Percentiles rank a stretch among this genome's conserved stretches.
Conservation (phyloP, 805 yeast species). For the Hanseniaspora jakobsenii region DNA sequence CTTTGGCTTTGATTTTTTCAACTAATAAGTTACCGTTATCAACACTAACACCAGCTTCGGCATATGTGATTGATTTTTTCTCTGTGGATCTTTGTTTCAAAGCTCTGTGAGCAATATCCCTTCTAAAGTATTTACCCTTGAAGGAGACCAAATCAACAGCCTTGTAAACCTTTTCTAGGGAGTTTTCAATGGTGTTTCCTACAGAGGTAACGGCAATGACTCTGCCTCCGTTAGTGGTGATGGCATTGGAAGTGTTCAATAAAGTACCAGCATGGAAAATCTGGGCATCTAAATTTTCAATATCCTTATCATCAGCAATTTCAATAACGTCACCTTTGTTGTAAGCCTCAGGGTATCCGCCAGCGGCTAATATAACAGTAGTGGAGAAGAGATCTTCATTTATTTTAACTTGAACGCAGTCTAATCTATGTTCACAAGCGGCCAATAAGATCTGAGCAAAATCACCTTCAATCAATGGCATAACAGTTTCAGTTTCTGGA, state of each 20-base stretch:
- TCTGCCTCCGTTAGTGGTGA: slow-evolving; percentile 97
- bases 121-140: slow-evolving; percentile 68
- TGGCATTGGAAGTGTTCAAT: slow-evolving; percentile 98
- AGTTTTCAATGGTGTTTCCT: slow-evolving; percentile 59
- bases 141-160: slow-evolving; percentile 73
- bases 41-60: slow-evolving; percentile 93
- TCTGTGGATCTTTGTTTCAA: slow-evolving; percentile 41
- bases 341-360: slow-evolving; percentile 88
- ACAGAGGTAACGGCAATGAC: slow-evolving; percentile 90
- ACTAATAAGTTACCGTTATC: slow-evolving; percentile 89
- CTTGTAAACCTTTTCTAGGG: slow-evolving; percentile 74
- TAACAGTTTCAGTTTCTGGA: slow-evolving; percentile 95
- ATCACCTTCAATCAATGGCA: slow-evolving; percentile 75
- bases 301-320: slow-evolving; percentile 30
- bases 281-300: slow-evolving; percentile 30
- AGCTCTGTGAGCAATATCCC: slow-evolving; percentile 92
- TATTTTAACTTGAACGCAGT: slow-evolving; percentile 54
- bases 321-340: slow-evolving; percentile 76
- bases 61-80: slow-evolving; percentile 59
- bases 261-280: slow-evolving; percentile 99
- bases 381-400: slow-evolving; percentile 55
- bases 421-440: slow-evolving; percentile 87
- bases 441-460: slow-evolving; percentile 86
- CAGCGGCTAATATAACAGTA: slow-evolving; percentile 93
- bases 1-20: slow-evolving; percentile 78